A percentile compares a stretch with the other conserved stretches of the same genome.
Conservation (phyloP, 140 eudicot species). For the Ambrosia hybrid region DNA sequence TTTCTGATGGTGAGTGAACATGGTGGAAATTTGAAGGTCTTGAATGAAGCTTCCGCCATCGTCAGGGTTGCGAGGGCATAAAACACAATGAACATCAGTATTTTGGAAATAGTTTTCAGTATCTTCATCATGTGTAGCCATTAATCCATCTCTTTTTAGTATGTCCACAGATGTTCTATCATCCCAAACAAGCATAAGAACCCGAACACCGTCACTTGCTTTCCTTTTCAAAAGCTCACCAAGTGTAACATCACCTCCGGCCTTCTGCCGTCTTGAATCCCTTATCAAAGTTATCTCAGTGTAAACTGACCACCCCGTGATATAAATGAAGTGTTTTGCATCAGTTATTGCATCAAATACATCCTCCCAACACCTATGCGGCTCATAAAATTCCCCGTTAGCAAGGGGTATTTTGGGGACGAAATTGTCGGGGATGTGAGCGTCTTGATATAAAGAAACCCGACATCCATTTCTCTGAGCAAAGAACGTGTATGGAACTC, state of each 20-base stretch:
- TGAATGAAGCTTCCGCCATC: constrained; percentile 76
- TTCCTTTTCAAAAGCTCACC: constrained; percentile 71
- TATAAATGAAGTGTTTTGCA: constrained; percentile 70
- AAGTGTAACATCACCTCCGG: constrained; percentile 63
- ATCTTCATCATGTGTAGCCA: constrained; percentile 89
- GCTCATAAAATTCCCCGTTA: constrained; percentile 59
- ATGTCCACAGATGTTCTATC: constrained; percentile 72
- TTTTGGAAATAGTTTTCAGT: constrained; percentile 47
- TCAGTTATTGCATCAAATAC: constrained; percentile 70
- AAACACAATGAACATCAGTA: constrained; percentile 60
- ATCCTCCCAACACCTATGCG: constrained; percentile 84
- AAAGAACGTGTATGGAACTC: constrained; percentile 77
- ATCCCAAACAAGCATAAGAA: constrained; percentile 79
- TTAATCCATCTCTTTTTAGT: constrained; percentile 63
- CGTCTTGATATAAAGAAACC: constrained; percentile 78
- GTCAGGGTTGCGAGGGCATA: constrained; percentile 79
- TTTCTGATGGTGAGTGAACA: constrained; percentile 86
- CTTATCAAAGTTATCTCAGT: constrained; percentile 60
- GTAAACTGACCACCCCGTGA: constrained; percentile 83
- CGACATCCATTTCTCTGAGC: constrained; percentile 66
- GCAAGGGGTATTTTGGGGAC: constrained; percentile 70
- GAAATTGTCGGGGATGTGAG: constrained; percentile 76
- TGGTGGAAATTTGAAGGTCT: constrained; percentile 64
- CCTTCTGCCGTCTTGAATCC: constrained; percentile 61
- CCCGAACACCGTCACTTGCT: constrained; percentile 68